Conservation (phyloP, 768 basidiomycete genomes). For the Hericium alpestre region DNA sequence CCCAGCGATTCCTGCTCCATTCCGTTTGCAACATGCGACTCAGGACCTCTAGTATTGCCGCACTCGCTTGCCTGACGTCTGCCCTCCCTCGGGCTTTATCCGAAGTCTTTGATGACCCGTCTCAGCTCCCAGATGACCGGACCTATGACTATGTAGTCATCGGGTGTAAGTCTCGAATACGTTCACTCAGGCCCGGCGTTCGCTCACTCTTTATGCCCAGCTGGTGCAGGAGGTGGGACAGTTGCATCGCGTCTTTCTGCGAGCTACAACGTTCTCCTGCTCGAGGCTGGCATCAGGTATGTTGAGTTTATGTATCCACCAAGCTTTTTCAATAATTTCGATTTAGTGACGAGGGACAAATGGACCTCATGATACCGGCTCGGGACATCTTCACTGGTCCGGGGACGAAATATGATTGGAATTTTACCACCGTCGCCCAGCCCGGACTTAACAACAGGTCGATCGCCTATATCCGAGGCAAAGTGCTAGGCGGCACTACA, state of each 20-base stretch:
- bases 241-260: neutral
- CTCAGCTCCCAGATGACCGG: neutral
- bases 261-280: neutral
- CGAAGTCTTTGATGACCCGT: neutral
- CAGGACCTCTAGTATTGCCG: too few relatives aligned
- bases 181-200: too few relatives aligned
- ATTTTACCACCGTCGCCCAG: slow-evolving; percentile 1
- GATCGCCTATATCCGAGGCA: neutral
- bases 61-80: too few relatives aligned
- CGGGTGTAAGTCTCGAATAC: neutral
- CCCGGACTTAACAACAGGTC: neutral
- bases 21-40: too few relatives aligned
- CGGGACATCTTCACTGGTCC: neutral
- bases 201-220: neutral
- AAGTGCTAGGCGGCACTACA: neutral
- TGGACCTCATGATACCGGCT: neutral
- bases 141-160: slow-evolving; percentile 3
- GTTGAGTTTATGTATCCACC: neutral
- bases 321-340: neutral
- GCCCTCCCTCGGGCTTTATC: too few relatives aligned
- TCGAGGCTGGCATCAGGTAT: slow-evolving; percentile 2
- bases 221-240: slow-evolving; percentile 1
- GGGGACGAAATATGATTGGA: neutral
- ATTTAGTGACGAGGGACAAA: neutral
- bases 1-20: too few relatives aligned